These are phyloP conservation scores for Crithidia thermophila DNA, from an alignment of 208 protist species.

Conservation along the genomic window DNA sequence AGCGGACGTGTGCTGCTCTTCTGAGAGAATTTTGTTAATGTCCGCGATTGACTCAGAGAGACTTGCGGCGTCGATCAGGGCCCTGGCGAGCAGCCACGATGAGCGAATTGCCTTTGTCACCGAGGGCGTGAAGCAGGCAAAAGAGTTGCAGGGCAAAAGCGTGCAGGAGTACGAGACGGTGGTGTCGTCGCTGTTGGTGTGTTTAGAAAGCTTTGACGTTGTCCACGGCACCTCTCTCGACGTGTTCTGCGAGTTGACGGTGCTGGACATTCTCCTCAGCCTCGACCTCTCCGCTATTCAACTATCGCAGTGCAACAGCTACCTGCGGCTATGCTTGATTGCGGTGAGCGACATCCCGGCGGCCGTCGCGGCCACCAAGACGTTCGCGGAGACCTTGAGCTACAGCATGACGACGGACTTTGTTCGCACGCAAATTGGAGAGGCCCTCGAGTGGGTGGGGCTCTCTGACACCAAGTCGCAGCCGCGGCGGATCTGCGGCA, in stretches of 20 bases:
- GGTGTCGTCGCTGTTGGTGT: conserved; percentile 63
- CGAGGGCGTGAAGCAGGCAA: conserved; percentile 64
- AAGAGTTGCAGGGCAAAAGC: conserved; percentile 74
- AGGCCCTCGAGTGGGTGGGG: conserved; percentile 60
- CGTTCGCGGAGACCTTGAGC: conserved; percentile 64
- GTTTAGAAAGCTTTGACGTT: conserved; percentile 80
- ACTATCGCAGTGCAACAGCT: conserved; percentile 83
- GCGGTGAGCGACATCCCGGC: conserved; percentile 48
- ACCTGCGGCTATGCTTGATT: conserved; percentile 71
- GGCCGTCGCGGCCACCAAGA: conserved; percentile 57
- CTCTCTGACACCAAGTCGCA: conserved; percentile 39
- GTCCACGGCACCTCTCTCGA: conserved; percentile 54
- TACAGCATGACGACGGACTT: conserved; percentile 78
- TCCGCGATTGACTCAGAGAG: conserved; percentile 33
- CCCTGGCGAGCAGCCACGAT: conserved; percentile 39
- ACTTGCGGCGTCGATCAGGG: conserved; percentile 51
- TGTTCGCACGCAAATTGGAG: conserved; percentile 62
- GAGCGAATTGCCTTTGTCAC: conserved; percentile 50
- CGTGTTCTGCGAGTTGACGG: conserved; percentile 75
- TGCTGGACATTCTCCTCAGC: conserved; percentile 72
- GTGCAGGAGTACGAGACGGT: conserved; percentile 75
- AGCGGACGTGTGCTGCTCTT: neutral
- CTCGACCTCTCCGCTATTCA: conserved; percentile 78
- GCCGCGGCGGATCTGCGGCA: conserved; percentile 60
- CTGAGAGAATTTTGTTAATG: conserved; percentile 2